phyloP scores from a whole-genome alignment of 352 stramenopile genomes.

The Poterioochromonas sp. region DNA sequence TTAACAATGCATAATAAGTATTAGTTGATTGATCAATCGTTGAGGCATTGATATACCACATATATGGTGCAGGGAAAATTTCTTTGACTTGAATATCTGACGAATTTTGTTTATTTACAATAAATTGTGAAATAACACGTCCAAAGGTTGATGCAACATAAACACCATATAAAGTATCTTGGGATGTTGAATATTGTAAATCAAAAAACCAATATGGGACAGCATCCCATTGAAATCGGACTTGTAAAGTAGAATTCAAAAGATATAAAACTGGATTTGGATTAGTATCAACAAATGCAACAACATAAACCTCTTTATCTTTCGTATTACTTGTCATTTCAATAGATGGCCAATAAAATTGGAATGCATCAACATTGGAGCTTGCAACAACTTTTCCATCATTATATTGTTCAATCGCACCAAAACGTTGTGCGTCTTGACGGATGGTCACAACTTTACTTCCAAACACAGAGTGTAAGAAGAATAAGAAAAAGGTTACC shows the following conservation, averaged over 20 bases:
- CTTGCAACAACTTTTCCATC: no score
- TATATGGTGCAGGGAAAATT: neutral
- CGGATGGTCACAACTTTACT: no score
- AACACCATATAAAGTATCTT: conserved; percentile 24
- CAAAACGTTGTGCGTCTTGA: no score
- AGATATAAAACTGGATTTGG: neutral
- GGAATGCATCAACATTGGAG: no score
- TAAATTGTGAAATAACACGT: neutral
- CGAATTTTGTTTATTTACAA: neutral
- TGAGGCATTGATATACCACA: conserved; percentile 28
- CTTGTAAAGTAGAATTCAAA: neutral
- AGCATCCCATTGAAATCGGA: neutral
- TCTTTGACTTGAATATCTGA: neutral
- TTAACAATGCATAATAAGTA: neutral
- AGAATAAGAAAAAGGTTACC: no score
- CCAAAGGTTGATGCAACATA: conserved; percentile 17
- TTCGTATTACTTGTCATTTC: conserved; percentile 20
- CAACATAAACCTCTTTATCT: neutral
- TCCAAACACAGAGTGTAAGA: no score
- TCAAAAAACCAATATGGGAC: conserved; percentile 17
- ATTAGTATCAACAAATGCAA: neutral
- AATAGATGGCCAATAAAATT: conserved; percentile 4
- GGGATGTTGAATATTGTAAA: neutral
- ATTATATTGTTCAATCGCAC: no score
- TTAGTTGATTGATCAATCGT: neutral